Evolutionary conservation across 768 basidiomycete species (phyloP).

Genomic region (Termitomyces bulborhizus): DNA sequence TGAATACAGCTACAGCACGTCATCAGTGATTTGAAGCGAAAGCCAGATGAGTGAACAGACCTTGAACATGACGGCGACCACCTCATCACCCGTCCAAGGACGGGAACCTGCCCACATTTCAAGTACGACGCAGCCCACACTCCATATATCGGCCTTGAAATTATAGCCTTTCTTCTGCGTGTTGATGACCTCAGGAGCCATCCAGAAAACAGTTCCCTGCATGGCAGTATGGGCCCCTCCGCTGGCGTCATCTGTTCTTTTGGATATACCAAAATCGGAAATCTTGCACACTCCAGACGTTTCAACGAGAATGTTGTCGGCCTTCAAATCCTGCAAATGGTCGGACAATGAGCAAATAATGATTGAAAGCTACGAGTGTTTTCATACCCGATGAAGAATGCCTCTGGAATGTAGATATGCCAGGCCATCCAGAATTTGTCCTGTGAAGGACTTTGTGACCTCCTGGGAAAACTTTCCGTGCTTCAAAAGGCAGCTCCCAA

Average conservation of each 20-base stretch:
- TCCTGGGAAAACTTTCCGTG: slow-evolving; percentile 91
- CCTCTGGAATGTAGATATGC: slow-evolving; percentile 90
- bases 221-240: slow-evolving; percentile 86
- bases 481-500: slow-evolving; percentile 84
- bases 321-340: slow-evolving; percentile 77
- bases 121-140: slow-evolving; percentile 94
- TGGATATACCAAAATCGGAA: slow-evolving; percentile 98
- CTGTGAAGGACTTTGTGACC: slow-evolving; percentile 88
- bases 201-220: slow-evolving; percentile 99
- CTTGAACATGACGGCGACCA: slow-evolving; percentile 91
- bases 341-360: slow-evolving; percentile 1
- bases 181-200: slow-evolving; percentile 94
- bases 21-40: not conserved
- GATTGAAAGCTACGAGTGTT: not conserved
- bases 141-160: slow-evolving; percentile 98
- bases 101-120: slow-evolving; percentile 99
- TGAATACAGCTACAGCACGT: slow-evolving; percentile 62
- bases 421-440: slow-evolving; percentile 86
- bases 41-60: slow-evolving; percentile 34
- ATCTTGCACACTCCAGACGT: slow-evolving; percentile 92
- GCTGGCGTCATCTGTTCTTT: slow-evolving; percentile 82
- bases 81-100: slow-evolving; percentile 90
- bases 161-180: slow-evolving; percentile 89
- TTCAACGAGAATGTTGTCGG: slow-evolving; percentile 97
- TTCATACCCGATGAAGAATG: slow-evolving; percentile 82